A percentile compares a stretch with the other conserved stretches of the same genome.
Conservation (phyloP, 2,329 filamentous ascomycete genomes). For the Penicillium paneum region DNA sequence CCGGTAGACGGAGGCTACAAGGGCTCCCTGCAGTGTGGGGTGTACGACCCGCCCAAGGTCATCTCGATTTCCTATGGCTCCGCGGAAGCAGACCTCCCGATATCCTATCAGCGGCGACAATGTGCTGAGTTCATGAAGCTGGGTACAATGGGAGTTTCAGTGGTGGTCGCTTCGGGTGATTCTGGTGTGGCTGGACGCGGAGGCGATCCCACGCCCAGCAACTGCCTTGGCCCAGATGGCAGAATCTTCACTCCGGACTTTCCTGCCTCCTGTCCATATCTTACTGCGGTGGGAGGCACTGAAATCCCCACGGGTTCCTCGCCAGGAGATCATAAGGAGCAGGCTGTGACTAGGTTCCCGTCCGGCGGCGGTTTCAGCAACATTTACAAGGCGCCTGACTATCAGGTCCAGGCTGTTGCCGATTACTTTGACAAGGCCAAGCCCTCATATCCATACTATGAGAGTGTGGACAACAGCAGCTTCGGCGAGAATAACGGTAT, state of each 20-base stretch:
- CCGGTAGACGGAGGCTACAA: conserved; percentile 41
- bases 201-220: conserved; percentile 29
- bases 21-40: conserved; percentile 43
- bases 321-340: conserved; percentile 32
- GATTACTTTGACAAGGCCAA: conserved; percentile 33
- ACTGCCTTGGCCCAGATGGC: conserved; percentile 35
- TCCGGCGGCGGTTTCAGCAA: conserved; percentile 46
- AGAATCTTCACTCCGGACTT: conserved; percentile 40
- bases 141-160: conserved; percentile 48
- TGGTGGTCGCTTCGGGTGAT: conserved; percentile 49
- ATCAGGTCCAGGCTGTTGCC: conserved; percentile 38
- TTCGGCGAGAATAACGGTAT: conserved; percentile 29
- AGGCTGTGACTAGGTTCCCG: conserved; percentile 37
- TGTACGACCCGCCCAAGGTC: conserved; percentile 39
- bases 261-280: conserved; percentile 34
- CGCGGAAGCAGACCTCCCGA: conserved; percentile 34
- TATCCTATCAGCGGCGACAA: conserved; percentile 38
- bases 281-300: conserved; percentile 42
- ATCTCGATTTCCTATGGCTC: conserved; percentile 38
- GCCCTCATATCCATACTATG: conserved; percentile 31
- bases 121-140: conserved; percentile 50
- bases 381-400: conserved; percentile 41
- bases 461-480: conserved; percentile 31
- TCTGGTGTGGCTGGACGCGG: conserved; percentile 40
- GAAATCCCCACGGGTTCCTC: conserved; percentile 32